Percentiles rank a stretch among this genome's conserved stretches.
Conservation (phyloP, 768 basidiomycete species). For the Lentinula aciculospora region DNA sequence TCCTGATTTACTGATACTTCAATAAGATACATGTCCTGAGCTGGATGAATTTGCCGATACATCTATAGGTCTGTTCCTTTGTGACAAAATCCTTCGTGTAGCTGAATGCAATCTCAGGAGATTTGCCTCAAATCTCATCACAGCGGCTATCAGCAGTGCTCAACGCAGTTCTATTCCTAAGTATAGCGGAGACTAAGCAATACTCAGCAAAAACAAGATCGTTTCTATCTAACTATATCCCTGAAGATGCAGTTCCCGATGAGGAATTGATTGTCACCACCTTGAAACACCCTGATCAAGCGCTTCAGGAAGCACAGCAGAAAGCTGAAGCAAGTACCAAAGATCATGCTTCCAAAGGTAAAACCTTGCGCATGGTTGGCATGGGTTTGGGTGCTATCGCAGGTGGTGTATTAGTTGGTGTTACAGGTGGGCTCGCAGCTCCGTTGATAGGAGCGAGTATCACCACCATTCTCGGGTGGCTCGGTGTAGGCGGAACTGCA, state of each 20-base stretch:
- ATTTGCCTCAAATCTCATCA: constrained; percentile 33
- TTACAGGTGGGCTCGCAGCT: constrained; percentile 57
- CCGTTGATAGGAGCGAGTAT: constrained; percentile 53
- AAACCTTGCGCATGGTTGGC: constrained; percentile 38
- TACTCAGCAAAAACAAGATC: constrained; percentile 47
- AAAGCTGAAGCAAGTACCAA: constrained; percentile 32
- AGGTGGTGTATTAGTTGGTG: constrained; percentile 48
- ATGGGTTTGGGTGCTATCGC: constrained; percentile 47
- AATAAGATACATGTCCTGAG: constrained; percentile 32
- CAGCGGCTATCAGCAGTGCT: constrained; percentile 34
- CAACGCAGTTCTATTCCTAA: constrained; percentile 44
- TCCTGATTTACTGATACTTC: background rate
- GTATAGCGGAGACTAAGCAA: constrained; percentile 39
- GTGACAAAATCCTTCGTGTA: background rate
- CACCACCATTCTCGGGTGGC: constrained; percentile 38
- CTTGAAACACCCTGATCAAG: constrained; percentile 43
- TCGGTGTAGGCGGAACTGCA: constrained; percentile 50
- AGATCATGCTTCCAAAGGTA: constrained; percentile 35
- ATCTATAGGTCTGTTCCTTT: constrained; percentile 20
- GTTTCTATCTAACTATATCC: constrained; percentile 28
- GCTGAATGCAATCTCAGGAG: constrained; percentile 3
- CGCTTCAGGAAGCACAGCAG: constrained; percentile 36
- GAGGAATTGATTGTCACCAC: constrained; percentile 39
- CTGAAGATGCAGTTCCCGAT: constrained; percentile 21
- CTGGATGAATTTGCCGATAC: constrained; percentile 41